Conservation (phyloP, 1,284 basidiomycete genomes). For the Heterobasidion irregulare region DNA sequence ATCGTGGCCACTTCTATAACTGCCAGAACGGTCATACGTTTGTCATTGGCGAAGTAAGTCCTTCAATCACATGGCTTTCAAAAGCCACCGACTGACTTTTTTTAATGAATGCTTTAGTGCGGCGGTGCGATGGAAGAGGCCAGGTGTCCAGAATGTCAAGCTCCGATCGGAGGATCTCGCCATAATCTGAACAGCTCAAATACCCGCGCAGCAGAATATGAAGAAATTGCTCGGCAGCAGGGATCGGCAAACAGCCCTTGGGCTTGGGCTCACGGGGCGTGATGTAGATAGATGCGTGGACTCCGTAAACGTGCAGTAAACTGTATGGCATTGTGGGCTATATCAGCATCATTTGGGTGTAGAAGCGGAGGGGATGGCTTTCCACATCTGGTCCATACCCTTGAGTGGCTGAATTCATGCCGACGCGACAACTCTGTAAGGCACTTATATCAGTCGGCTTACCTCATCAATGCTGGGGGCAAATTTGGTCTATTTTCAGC, state of each 20-base stretch:
- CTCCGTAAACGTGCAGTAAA: too few species aligned
- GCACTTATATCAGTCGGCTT: too few species aligned
- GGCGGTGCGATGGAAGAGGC: conserved; percentile 40
- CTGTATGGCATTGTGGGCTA: too few species aligned
- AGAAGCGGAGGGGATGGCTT: too few species aligned
- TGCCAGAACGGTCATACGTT: conserved; percentile 43
- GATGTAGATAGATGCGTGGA: background rate
- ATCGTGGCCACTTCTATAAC: conserved; percentile 42
- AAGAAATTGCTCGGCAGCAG: conserved; percentile 23
- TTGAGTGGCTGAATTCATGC: too few species aligned
- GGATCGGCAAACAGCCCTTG: background rate
- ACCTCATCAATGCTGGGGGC: too few species aligned
- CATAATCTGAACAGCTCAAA: conserved; percentile 35
- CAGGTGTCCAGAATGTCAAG: conserved; percentile 46
- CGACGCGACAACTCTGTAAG: too few species aligned
- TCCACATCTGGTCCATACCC: too few species aligned
- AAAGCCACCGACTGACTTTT: background rate
- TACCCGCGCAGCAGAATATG: conserved; percentile 33
- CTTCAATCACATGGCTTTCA: background rate
- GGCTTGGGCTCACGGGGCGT: background rate
- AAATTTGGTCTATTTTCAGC: background rate
- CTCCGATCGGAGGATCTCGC: conserved; percentile 35
- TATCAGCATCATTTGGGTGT: background rate
- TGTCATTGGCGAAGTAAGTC: conserved; percentile 33
- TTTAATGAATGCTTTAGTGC: conserved; percentile 27